phyloP scores from a whole-genome alignment of 805 yeast species.

The Starmerella bombicola region DNA sequence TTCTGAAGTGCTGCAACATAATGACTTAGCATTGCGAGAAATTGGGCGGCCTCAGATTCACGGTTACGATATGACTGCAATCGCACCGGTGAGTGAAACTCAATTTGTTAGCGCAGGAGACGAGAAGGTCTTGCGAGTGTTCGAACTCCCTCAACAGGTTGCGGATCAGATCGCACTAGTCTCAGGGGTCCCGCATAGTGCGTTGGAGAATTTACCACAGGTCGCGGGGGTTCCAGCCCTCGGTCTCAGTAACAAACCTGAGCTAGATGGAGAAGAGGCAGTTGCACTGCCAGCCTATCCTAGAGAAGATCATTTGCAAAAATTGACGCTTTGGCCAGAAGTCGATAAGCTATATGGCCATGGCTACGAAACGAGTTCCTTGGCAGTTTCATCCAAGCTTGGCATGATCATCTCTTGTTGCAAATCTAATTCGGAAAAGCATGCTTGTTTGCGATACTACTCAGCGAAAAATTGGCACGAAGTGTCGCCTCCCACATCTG shows the following conservation, averaged over 20 bases:
- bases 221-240: conserved; percentile 85
- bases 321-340: conserved; percentile 92
- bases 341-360: conserved; percentile 91
- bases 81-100: conserved; percentile 46
- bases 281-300: conserved; percentile 48
- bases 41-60: conserved; percentile 96
- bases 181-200: not conserved
- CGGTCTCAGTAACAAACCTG: conserved; percentile 85
- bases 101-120: conserved; percentile 89
- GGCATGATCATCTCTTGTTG: conserved; percentile 77
- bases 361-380: conserved; percentile 81
- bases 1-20: conserved; percentile 3
- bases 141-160: conserved; percentile 75
- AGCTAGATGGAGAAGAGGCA: conserved; percentile 29
- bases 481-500: conserved; percentile 34
- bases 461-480: conserved; percentile 48
- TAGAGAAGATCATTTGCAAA: conserved; percentile 77
- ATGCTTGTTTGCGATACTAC: conserved; percentile 75
- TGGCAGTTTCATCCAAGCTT: conserved; percentile 57
- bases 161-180: conserved; percentile 42
- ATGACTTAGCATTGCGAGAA: conserved; percentile 57
- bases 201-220: conserved; percentile 43
- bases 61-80: conserved; percentile 89
- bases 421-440: conserved; percentile 67
- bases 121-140: conserved; percentile 80